Base-by-base conservation (phyloP, 257 asterid genomes). In the Penstemon davidsonii region DNA sequence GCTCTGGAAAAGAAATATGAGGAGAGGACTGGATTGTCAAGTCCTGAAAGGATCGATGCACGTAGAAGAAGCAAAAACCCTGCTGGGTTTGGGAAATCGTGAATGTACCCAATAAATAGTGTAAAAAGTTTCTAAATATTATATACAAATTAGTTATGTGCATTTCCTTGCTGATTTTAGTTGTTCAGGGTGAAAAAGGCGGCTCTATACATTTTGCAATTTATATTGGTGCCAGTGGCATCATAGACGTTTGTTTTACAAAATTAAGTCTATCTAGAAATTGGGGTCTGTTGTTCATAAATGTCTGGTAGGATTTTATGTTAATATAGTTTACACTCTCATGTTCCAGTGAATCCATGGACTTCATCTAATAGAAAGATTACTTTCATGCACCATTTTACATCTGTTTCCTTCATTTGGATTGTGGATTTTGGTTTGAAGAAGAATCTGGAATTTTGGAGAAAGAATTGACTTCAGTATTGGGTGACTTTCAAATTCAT, bases 1-100 rank as follows among this genome's bases (percentile, higher is more conserved):
- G 96, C 82, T 41, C 39, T 94, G 80, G 97, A 91, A 71, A 88
- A 83, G 87, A 87, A 82, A 79, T 94, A 86, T 9, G 96, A 87
- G 83, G 90, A 82, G 59, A 79, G 64, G 69, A 94, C 95, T 51
- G 97, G 96, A 70, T 59, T 79, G 76, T 82, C 81, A n/a, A 88
- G 95, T 82, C 99, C 99, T 7, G 99, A 88, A 79, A 87, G 72
- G 71, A 81, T 87, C 67, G 89, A 76, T 44, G 64, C 75, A 12
- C 85, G 85, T 45, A 73, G 73, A 69, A 79, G 71, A 63, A 88
- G 75, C 79, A 87, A 82, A 68, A 81, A 80, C 60, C 90, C 95
- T 25, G 81, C 77, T 66, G 99, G 97, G 58, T 94, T 94, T 53
- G 99, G 99, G 60, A 88, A 81, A 76, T 79, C 89, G 43, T 83